Conservation (phyloP, 164 flowering plant species). For the Nymphaea thermarum region DNA sequence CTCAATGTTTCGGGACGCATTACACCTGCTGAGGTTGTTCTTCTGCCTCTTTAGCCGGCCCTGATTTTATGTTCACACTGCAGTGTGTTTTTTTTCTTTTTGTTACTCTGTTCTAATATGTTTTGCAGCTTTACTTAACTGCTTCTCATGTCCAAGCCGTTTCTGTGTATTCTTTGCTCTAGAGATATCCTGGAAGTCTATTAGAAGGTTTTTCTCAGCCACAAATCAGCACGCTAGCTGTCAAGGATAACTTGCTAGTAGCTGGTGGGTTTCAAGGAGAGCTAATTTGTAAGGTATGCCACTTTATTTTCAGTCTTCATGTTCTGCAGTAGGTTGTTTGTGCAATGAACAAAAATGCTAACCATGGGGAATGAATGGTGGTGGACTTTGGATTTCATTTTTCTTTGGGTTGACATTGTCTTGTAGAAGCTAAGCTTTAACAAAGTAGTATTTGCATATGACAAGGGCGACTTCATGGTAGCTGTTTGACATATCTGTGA, state of each 20-base stretch:
- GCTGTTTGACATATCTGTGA: no score
- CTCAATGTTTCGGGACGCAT: constrained; percentile 12
- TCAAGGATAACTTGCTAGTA: constrained; percentile 48
- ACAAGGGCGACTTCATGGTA: no score
- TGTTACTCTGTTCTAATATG: neutral
- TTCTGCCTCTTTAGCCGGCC: neutral
- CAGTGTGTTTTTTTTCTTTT: neutral
- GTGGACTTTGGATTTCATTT: no score
- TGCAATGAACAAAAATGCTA: no score
- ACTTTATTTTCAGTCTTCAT: neutral
- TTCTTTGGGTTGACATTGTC: no score
- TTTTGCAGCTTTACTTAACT: neutral
- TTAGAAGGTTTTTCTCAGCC: constrained; percentile 61
- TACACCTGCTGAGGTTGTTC: constrained; percentile 1
- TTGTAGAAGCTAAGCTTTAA: no score
- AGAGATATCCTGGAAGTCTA: constrained; percentile 57
- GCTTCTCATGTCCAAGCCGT: neutral
- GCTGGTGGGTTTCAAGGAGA: constrained; percentile 96
- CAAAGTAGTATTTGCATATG: no score
- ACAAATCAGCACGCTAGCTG: constrained; percentile 68
- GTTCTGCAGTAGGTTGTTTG: no score
- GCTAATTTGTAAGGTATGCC: constrained; percentile 55
- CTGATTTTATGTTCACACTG: neutral
- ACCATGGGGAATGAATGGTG: no score
- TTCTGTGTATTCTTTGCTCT: constrained; percentile 7